phyloP scores from a whole-genome alignment of 768 basidiomycete species.

The Lentinula guzmanii region DNA sequence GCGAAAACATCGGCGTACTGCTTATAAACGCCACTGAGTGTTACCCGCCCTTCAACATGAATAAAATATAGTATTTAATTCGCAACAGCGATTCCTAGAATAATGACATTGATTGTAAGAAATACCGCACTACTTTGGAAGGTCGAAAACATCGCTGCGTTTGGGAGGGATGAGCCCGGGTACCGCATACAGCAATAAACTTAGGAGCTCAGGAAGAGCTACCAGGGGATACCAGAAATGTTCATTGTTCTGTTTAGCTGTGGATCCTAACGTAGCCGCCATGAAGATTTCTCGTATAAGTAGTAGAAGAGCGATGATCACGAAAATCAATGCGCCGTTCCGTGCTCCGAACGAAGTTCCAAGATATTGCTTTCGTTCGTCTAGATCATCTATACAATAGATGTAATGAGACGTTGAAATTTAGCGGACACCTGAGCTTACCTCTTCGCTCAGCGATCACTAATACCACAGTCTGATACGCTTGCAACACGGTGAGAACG shows the following conservation, averaged over 20 bases:
- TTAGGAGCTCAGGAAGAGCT: conserved; percentile 31
- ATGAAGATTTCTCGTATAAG: conserved; percentile 31
- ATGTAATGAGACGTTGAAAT: neutral
- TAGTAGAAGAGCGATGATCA: conserved; percentile 26
- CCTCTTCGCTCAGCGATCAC: neutral
- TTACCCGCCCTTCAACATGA: too few relatives aligned
- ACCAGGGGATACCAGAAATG: conserved; percentile 35
- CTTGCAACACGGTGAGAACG: conserved; percentile 26
- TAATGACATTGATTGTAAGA: neutral
- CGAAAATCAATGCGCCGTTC: conserved; percentile 25
- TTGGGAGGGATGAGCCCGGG: conserved; percentile 26
- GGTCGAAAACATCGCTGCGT: neutral
- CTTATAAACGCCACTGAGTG: too few relatives aligned
- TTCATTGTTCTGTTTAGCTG: conserved; percentile 23
- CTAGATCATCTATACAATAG: neutral
- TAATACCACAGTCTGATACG: conserved; percentile 21
- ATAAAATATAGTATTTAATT: too few relatives aligned
- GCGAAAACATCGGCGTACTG: too few relatives aligned
- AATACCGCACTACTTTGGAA: neutral
- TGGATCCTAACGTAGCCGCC: conserved; percentile 24
- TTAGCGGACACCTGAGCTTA: neutral
- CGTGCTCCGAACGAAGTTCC: conserved; percentile 15
- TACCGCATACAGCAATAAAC: conserved; percentile 24
- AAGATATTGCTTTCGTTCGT: neutral
- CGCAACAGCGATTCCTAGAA: too few relatives aligned